These are phyloP conservation scores for Penicillium arizonense DNA, from an alignment of 495 filamentous ascomycete species.

Conservation along the genomic window DNA sequence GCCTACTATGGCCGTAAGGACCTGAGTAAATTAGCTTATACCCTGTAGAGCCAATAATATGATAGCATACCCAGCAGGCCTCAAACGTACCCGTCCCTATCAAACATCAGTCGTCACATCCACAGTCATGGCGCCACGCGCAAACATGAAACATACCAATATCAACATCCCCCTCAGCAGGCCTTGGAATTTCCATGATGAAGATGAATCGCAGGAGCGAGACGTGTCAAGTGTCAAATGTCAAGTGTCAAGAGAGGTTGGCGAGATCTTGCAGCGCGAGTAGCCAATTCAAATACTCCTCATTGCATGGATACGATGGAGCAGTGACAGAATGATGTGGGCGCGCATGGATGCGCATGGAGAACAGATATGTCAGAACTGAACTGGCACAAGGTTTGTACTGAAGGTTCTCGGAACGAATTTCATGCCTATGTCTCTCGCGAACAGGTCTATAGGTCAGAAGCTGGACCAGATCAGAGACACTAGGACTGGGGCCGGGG, in stretches of 20 bases:
- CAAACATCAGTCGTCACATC: conserved; percentile 4
- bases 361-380: conserved; percentile 1
- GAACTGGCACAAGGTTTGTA: no score
- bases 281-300: conserved; percentile 13
- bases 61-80: conserved; percentile 30
- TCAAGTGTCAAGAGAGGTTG: background rate
- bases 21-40: conserved; percentile 15
- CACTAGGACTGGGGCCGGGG: no score
- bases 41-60: background rate
- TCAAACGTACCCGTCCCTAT: conserved; percentile 25
- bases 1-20: conserved; percentile 29
- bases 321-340: background rate
- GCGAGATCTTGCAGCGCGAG: background rate
- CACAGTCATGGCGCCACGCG: background rate
- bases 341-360: background rate
- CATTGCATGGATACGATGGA: background rate
- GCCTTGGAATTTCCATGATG: conserved; percentile 29
- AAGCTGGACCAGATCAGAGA: background rate
- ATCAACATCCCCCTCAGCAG: conserved; percentile 29
- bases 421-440: background rate
- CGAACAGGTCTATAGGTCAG: conserved; percentile 17
- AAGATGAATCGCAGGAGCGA: conserved; percentile 3
- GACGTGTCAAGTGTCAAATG: background rate
- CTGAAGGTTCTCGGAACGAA: background rate
- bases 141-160: conserved; percentile 21